Conservation (phyloP, 2,329 filamentous ascomycete species). For the Cladophialophora bantiana region DNA sequence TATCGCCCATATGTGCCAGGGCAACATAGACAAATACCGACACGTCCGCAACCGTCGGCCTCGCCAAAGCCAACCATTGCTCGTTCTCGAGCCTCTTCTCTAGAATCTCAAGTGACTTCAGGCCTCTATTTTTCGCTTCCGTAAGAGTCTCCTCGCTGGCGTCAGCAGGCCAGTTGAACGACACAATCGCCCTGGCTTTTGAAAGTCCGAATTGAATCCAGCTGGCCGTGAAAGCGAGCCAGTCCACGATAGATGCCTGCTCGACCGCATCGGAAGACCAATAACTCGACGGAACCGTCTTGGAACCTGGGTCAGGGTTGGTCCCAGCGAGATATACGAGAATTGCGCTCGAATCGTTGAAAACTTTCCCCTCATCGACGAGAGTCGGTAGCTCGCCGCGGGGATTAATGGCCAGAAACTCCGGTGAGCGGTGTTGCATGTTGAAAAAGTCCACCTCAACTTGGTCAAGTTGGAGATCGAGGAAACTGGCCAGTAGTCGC, state of each 20-base stretch:
- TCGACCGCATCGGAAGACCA: slow-evolving; percentile 25
- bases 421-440: slow-evolving; percentile 42
- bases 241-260: slow-evolving; percentile 30
- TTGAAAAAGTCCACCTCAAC: slow-evolving; percentile 19
- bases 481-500: slow-evolving; percentile 22
- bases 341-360: slow-evolving; percentile 27
- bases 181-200: slow-evolving; percentile 38
- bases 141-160: slow-evolving; percentile 29
- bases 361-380: slow-evolving; percentile 21
- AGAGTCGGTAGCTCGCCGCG: slow-evolving; percentile 70
- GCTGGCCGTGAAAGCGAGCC: slow-evolving; percentile 27
- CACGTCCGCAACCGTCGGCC: slow-evolving; percentile 39
- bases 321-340: slow-evolving; percentile 27
- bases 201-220: slow-evolving; percentile 23
- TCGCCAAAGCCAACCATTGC: slow-evolving; percentile 30
- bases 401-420: slow-evolving; percentile 60
- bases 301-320: background rate
- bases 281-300: slow-evolving; percentile 17
- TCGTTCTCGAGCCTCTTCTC: slow-evolving; percentile 30
- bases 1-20: slow-evolving; percentile 37
- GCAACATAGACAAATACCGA: slow-evolving; percentile 38
- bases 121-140: slow-evolving; percentile 64
- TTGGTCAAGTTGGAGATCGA: slow-evolving; percentile 17
- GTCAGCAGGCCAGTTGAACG: slow-evolving; percentile 35
- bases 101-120: slow-evolving; percentile 60